A percentile compares a stretch with the other conserved stretches of the same genome.
phyloP scores from a whole-genome alignment of 2,329 filamentous ascomycete species.

The Fusarium staphyleae region DNA sequence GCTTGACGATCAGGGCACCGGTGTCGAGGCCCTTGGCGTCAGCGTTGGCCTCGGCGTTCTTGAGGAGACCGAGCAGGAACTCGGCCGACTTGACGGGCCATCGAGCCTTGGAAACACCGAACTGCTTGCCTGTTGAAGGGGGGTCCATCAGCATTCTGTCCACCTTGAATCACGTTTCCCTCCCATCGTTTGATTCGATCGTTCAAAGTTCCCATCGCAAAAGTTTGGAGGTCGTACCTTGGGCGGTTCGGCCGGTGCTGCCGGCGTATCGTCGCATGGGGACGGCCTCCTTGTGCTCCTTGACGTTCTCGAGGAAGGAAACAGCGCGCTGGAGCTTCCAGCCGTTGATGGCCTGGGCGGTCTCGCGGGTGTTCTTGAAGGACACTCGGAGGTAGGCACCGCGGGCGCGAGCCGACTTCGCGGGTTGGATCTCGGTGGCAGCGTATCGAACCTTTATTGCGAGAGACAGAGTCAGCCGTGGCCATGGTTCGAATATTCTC shows the following conservation, averaged over 20 bases:
- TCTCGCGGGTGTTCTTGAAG: conserved; percentile 99
- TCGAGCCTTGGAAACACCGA: conserved; percentile 96
- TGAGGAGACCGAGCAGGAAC: conserved; percentile 95
- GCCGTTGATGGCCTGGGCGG: conserved; percentile 98
- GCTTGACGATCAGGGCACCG: conserved; percentile 97
- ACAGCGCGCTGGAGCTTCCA: conserved; percentile 97
- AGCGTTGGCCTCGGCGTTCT: conserved; percentile 97
- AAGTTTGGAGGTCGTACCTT: conserved; percentile 76
- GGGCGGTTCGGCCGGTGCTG: conserved; percentile 92
- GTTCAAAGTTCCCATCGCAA: conserved; percentile 13
- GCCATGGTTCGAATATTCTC: neutral
- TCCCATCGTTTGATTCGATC: conserved; percentile 9
- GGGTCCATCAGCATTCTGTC: conserved; percentile 40
- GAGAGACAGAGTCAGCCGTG: conserved; percentile 37
- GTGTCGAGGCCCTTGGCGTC: conserved; percentile 98
- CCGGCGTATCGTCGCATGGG: conserved; percentile 98
- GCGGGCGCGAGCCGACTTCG: conserved; percentile 96
- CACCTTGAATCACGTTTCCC: conserved; percentile 4
- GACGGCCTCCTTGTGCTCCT: conserved; percentile 95
- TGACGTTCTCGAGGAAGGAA: conserved; percentile 97
- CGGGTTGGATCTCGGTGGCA: conserved; percentile 82
- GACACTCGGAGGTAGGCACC: conserved; percentile 98
- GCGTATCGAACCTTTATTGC: conserved; percentile 86
- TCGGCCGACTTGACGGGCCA: conserved; percentile 99
- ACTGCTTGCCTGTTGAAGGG: conserved; percentile 83